phyloP scores from a whole-genome alignment of 257 asterid genomes.

The Penstemon davidsonii region DNA sequence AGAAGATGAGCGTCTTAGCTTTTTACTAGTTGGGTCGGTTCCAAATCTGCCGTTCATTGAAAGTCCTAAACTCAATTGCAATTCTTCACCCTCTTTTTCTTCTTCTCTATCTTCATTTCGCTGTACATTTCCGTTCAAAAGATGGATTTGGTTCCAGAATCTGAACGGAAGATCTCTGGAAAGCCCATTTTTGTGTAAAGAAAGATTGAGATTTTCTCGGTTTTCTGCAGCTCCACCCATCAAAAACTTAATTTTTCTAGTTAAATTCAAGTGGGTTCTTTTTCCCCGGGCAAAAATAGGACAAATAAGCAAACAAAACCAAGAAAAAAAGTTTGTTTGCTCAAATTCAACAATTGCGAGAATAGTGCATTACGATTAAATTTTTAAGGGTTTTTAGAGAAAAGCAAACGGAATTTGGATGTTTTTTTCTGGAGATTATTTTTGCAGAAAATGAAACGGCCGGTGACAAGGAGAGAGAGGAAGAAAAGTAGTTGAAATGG shows the following conservation, averaged over 20 bases:
- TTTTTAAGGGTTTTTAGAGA: neutral
- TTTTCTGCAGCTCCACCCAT: slow-evolving; percentile 43
- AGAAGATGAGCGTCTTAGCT: slow-evolving; percentile 62
- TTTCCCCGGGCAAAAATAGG: slow-evolving; percentile 9
- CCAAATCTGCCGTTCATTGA: slow-evolving; percentile 83
- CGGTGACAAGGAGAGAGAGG: slow-evolving; percentile 8
- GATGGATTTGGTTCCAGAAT: slow-evolving; percentile 18
- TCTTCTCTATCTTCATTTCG: neutral
- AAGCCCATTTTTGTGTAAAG: slow-evolving; percentile 28
- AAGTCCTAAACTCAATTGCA: slow-evolving; percentile 75
- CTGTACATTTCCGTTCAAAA: neutral
- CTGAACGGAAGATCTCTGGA: slow-evolving; percentile 44
- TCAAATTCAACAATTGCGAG: slow-evolving; percentile 11
- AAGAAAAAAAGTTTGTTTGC: neutral
- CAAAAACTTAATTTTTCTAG: slow-evolving; percentile 4
- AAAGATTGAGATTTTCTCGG: slow-evolving; percentile 23
- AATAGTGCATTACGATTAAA: too few species aligned
- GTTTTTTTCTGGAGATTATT: neutral
- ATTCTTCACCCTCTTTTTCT: slow-evolving; percentile 37
- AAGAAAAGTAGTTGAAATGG: neutral
- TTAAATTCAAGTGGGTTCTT: slow-evolving; percentile 27
- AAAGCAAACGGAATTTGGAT: neutral
- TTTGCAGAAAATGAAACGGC: neutral
- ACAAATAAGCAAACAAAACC: neutral
- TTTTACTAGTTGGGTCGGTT: slow-evolving; percentile 60